Percentiles rank a stretch among this genome's conserved stretches.
Conservation (phyloP, 352 stramenopile species). For the Phytophthora hybrid region DNA sequence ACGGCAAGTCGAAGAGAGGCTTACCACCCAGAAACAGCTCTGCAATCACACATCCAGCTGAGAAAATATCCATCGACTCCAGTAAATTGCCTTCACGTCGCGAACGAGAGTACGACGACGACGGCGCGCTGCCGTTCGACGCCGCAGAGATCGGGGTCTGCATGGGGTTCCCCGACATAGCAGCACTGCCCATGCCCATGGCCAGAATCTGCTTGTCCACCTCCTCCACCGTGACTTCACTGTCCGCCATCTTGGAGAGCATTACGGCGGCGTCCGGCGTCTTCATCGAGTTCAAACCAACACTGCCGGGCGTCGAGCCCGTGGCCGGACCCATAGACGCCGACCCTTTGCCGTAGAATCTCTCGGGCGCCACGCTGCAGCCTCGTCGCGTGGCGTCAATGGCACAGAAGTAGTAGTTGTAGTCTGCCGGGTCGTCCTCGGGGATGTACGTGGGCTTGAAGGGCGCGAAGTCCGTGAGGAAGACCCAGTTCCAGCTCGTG, state of each 20-base stretch:
- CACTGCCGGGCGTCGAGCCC: constrained; percentile 33
- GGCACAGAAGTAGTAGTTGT: constrained; percentile 95
- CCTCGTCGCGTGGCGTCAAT: constrained; percentile 87
- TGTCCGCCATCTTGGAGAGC: constrained; percentile 78
- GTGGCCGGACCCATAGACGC: constrained; percentile 6
- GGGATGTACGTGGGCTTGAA: constrained; percentile 97
- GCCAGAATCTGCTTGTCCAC: constrained; percentile 78
- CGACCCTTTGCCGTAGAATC: constrained; percentile 60
- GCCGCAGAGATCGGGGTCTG: constrained; percentile 34
- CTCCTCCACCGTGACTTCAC: constrained; percentile 73
- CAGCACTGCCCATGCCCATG: constrained; percentile 53
- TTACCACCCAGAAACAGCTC: constrained; percentile 97
- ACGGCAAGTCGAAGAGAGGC: constrained; percentile 94
- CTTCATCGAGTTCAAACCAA: constrained; percentile 37
- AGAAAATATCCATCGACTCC: constrained; percentile 99
- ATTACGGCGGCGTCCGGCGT: constrained; percentile 65
- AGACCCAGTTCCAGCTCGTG: constrained; percentile 98
- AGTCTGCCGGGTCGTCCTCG: constrained; percentile 95
- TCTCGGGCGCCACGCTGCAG: constrained; percentile 97
- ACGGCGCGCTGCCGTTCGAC: constrained; percentile 35
- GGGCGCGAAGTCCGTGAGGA: constrained; percentile 96
- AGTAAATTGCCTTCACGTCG: constrained; percentile 72
- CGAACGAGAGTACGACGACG: constrained; percentile 52
- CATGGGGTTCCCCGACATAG: constrained; percentile 35
- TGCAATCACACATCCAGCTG: constrained; percentile 97